Evolutionary conservation across 176 grass and related monocot genomes (phyloP).

Genomic region (Carex kokanica): DNA sequence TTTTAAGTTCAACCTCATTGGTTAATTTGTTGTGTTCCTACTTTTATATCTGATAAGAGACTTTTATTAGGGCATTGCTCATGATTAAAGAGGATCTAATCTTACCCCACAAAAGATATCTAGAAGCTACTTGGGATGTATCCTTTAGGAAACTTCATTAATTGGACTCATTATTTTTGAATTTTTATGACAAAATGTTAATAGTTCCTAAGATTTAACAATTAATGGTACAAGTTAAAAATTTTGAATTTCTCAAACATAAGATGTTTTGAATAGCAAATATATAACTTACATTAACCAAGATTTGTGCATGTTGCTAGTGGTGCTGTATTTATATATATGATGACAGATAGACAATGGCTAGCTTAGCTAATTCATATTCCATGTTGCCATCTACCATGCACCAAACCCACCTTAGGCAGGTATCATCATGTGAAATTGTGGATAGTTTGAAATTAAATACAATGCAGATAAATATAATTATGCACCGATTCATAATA

Average conservation of each 20-base stretch:
- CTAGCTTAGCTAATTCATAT: neutral
- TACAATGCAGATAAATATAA: neutral
- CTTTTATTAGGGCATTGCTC: constrained; percentile 12
- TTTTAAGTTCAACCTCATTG: constrained; percentile 33
- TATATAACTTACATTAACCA: neutral
- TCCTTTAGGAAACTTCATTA: neutral
- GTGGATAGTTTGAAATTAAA: constrained; percentile 16
- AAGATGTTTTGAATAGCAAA: neutral
- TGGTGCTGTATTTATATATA: neutral
- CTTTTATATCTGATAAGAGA: neutral
- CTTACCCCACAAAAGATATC: constrained; percentile 9
- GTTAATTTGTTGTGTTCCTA: constrained; percentile 14
- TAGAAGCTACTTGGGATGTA: neutral
- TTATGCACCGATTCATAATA: constrained; percentile 9
- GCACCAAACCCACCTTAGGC: constrained; percentile 34
- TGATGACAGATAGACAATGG: constrained; percentile 5
- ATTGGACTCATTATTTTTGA: neutral
- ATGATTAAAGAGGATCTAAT: constrained; percentile 36
- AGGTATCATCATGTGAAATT: constrained; percentile 28
- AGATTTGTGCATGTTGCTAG: too few relatives aligned
- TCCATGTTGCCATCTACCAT: constrained; percentile 20
- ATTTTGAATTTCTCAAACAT: neutral
- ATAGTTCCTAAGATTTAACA: too few relatives aligned
- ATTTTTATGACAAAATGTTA: neutral
- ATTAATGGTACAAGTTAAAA: too few relatives aligned